Base-by-base conservation (phyloP, 176 grass and related monocot species). In the Tillandsia fasciculata region DNA sequence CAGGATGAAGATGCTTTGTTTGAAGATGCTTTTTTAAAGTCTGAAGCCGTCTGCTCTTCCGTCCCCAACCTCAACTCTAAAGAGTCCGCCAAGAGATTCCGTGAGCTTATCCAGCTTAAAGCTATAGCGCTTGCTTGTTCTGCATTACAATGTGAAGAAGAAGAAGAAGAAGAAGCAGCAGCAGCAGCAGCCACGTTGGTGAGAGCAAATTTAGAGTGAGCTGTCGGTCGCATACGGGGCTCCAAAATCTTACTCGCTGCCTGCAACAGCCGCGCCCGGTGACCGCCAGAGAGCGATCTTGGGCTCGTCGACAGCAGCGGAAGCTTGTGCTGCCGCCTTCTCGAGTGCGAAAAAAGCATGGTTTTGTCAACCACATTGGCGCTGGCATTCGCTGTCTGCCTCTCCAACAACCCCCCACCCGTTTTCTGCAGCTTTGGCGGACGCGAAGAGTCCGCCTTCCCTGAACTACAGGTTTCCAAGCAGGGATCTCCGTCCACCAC, bases 361-460 rank as follows among this genome's bases (percentile, higher is more conserved):
- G 56, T 67, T 69, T 17, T 79, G 42, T 52, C 48, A 29, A 58
- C 42, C 33, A 42, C 33, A 42, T 42, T 7, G 33, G 33, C 33
- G 6, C 33, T 6, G 12, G 24, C 14, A 58, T 50, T 20, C 0
- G 28, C 53, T 10, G 52, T 8, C 0, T 14, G 67, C 51, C 69
- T 26, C 0, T 49, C 12, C 52, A 58, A 68, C 63, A 14, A 66
- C 20, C 81, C 17, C n/a, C 88, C 85, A 61, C 75, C 77, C 53
- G 83, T 84, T 70, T 92, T 97, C 66, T 86, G 76, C 69, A 90
- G 84, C 75, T 97, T 97, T 67, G 84, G 83, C 72, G 86, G 89
- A 48, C 84, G 74, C 13, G 52, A 67, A 49, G 52, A 63, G 4
- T 70, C 58, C 7, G 66, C 9, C 18, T 73, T 15, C 58, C 13